phyloP scores from a whole-genome alignment of 805 yeast species.

The Kluyveromyces wickerhamii region DNA sequence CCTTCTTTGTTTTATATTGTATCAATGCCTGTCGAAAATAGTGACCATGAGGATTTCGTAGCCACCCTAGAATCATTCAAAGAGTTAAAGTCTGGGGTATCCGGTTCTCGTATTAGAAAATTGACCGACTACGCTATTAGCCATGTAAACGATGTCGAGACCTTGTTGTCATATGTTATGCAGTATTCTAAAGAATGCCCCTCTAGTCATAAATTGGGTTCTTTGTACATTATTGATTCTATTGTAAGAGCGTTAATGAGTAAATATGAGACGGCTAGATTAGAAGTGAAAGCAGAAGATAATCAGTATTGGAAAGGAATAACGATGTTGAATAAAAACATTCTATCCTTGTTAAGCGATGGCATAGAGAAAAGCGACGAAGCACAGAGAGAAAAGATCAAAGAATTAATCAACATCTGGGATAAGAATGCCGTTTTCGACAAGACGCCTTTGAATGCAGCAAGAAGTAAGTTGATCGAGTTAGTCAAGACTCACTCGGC shows the following conservation, averaged over 20 bases:
- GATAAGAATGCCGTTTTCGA: slow-evolving; percentile 73
- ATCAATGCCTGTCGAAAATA: not conserved
- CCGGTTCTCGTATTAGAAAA: slow-evolving; percentile 89
- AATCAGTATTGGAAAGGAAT: slow-evolving; percentile 75
- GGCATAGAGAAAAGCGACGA: slow-evolving; percentile 48
- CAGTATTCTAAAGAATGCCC: slow-evolving; percentile 61
- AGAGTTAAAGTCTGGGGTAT: slow-evolving; percentile 75
- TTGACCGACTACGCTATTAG: slow-evolving; percentile 70
- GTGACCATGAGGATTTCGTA: slow-evolving; percentile 31
- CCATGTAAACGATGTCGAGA: slow-evolving; percentile 41
- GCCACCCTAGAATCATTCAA: slow-evolving; percentile 36
- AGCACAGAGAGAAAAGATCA: slow-evolving; percentile 63
- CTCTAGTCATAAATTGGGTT: slow-evolving; percentile 79
- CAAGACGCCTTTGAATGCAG: slow-evolving; percentile 42
- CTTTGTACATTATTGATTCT: slow-evolving; percentile 86
- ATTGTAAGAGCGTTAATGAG: slow-evolving; percentile 80
- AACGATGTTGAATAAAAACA: slow-evolving; percentile 51
- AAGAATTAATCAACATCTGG: slow-evolving; percentile 90
- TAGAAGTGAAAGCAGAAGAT: slow-evolving; percentile 20
- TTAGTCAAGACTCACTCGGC: slow-evolving; percentile 1
- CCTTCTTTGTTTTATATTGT: too few species aligned
- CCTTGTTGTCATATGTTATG: slow-evolving; percentile 21
- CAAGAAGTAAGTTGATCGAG: slow-evolving; percentile 41
- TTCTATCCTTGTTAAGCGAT: slow-evolving; percentile 56
- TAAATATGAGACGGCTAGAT: slow-evolving; percentile 50